Evolutionary conservation across 2,329 filamentous ascomycete genomes (phyloP).

Genomic region (Clarireedia sp.): DNA sequence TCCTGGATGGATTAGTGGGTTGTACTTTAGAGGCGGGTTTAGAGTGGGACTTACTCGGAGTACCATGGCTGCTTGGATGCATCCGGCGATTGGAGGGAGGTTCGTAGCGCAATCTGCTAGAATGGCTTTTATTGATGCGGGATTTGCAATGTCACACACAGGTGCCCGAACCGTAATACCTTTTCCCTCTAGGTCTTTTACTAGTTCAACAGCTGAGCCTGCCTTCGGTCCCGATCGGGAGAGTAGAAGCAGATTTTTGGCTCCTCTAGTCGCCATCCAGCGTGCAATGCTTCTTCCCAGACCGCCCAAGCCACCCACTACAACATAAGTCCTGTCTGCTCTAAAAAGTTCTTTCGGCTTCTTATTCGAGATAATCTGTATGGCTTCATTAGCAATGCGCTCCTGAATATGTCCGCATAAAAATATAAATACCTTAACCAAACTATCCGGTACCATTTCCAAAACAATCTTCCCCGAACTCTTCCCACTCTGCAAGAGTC

Average conservation of each 20-base stretch:
- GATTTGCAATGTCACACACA: constrained; percentile 21
- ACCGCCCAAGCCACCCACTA: constrained; percentile 27
- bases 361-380: background rate
- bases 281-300: constrained; percentile 21
- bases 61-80: constrained; percentile 42
- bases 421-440: background rate
- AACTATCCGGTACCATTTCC: background rate
- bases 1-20: background rate
- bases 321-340: constrained; percentile 18
- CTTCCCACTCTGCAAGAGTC: constrained; percentile 14
- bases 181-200: constrained; percentile 1
- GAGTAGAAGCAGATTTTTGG: constrained; percentile 23
- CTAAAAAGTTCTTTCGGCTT: background rate
- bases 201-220: constrained; percentile 4
- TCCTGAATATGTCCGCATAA: background rate
- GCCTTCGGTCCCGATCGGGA: constrained; percentile 12
- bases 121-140: constrained; percentile 14
- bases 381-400: background rate
- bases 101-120: background rate
- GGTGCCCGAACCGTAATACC: background rate
- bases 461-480: constrained; percentile 14
- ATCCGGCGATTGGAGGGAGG: constrained; percentile 33
- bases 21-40: background rate
- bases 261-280: constrained; percentile 21
- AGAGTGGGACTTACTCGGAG: background rate